Conservation (phyloP, 2,329 filamentous ascomycete species). For the Laburnicola sp. region DNA sequence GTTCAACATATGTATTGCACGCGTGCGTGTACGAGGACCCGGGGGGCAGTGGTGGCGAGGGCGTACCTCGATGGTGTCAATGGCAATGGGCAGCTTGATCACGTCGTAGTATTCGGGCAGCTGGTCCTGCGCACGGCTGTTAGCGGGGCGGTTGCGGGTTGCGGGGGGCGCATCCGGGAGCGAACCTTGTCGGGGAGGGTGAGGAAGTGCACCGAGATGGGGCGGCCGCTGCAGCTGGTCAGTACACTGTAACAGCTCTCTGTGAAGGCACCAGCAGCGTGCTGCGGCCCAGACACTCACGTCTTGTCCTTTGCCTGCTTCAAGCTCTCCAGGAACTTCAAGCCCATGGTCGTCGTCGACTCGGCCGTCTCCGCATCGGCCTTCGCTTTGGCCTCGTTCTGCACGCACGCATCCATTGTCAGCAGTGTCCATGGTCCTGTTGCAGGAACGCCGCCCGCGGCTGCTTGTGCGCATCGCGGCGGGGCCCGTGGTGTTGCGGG, state of each 20-base stretch:
- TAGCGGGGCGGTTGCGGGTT: constrained; percentile 12
- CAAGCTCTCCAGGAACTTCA: constrained; percentile 74
- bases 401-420: constrained; percentile 27
- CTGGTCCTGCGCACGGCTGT: constrained; percentile 49
- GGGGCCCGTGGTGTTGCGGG: constrained; percentile 32
- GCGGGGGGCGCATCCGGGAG: constrained; percentile 15
- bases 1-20: not conserved
- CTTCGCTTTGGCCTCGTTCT: constrained; percentile 30
- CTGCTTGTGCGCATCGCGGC: constrained; percentile 28
- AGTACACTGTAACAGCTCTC: constrained; percentile 16
- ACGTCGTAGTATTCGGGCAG: constrained; percentile 77
- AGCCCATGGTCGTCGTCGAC: constrained; percentile 70
- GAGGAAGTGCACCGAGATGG: constrained; percentile 75
- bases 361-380: constrained; percentile 60
- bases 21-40: not conserved
- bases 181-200: constrained; percentile 63
- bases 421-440: constrained; percentile 20
- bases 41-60: not conserved
- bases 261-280: not conserved
- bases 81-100: constrained; percentile 76
- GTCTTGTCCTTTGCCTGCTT: constrained; percentile 78
- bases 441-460: not conserved
- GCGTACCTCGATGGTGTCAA: constrained; percentile 71
- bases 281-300: constrained; percentile 55
- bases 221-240: constrained; percentile 59